phyloP scores from a whole-genome alignment of 2,329 filamentous ascomycete species.

The Stemphylium beticola region DNA sequence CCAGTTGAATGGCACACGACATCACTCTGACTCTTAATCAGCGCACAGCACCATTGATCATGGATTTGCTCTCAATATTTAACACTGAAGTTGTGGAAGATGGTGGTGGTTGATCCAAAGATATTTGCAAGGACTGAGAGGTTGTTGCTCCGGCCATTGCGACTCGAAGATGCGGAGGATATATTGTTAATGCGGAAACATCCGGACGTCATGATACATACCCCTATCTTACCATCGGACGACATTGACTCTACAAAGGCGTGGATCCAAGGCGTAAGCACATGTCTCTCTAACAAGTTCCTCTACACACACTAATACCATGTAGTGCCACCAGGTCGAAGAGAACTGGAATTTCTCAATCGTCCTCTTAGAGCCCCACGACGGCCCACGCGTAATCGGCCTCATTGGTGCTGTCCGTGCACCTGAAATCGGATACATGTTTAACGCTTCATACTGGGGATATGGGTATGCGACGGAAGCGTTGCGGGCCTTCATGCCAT shows the following conservation, averaged over 20 bases:
- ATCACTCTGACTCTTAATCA: conserved; percentile 13
- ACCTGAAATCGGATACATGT: conserved; percentile 53
- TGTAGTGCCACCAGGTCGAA: conserved; percentile 32
- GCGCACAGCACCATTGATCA: conserved; percentile 8
- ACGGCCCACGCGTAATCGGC: conserved; percentile 47
- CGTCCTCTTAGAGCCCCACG: conserved; percentile 20
- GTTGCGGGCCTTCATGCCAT: conserved; percentile 49
- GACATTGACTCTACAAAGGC: conserved; percentile 49
- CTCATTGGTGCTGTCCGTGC: conserved; percentile 51
- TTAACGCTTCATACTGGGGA: conserved; percentile 49
- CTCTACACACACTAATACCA: background rate
- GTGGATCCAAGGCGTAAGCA: conserved; percentile 47
- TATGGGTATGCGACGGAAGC: conserved; percentile 55
- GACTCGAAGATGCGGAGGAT: conserved; percentile 57
- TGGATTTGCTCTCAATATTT: conserved; percentile 21
- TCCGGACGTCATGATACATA: conserved; percentile 69
- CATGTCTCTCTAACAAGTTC: background rate
- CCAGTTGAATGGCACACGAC: conserved; percentile 32
- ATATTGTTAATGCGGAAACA: conserved; percentile 62
- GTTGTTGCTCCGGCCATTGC: conserved; percentile 61
- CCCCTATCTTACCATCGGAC: conserved; percentile 57
- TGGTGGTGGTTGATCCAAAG: conserved; percentile 44
- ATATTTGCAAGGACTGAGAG: conserved; percentile 55
- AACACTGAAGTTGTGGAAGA: conserved; percentile 19
- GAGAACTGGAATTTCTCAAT: conserved; percentile 65